phyloP scores from a whole-genome alignment of 2,329 filamentous ascomycete genomes.

The Fonsecaea multimorphosa region DNA sequence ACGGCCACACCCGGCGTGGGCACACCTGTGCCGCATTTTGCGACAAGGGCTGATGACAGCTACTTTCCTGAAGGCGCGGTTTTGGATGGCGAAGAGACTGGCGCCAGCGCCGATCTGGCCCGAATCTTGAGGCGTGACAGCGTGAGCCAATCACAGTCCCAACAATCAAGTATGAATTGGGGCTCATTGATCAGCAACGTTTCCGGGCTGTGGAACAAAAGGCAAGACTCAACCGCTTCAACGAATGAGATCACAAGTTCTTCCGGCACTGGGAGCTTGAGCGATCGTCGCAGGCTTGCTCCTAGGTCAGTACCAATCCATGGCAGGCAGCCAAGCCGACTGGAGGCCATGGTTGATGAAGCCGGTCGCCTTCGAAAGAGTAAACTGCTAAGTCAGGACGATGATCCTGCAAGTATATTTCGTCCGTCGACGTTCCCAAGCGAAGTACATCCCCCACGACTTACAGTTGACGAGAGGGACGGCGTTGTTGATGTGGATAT shows the following conservation, averaged over 20 bases:
- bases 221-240: slow-evolving; percentile 52
- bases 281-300: slow-evolving; percentile 26
- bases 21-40: slow-evolving; percentile 61
- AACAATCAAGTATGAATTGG: slow-evolving; percentile 60
- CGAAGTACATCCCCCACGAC: slow-evolving; percentile 32
- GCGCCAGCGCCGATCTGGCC: slow-evolving; percentile 62
- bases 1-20: slow-evolving; percentile 58
- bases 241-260: slow-evolving; percentile 48
- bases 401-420: background rate
- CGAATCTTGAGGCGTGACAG: slow-evolving; percentile 61
- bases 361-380: slow-evolving; percentile 22
- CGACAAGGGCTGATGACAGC: slow-evolving; percentile 37
- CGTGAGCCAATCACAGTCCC: slow-evolving; percentile 54
- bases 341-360: slow-evolving; percentile 53
- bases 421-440: slow-evolving; percentile 15
- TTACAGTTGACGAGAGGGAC: slow-evolving; percentile 52
- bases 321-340: slow-evolving; percentile 19
- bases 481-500: slow-evolving; percentile 67
- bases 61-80: slow-evolving; percentile 37
- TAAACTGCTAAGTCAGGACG: background rate
- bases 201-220: slow-evolving; percentile 58
- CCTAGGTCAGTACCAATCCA: slow-evolving; percentile 29
- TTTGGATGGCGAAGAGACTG: slow-evolving; percentile 47
- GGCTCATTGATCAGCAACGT: slow-evolving; percentile 59
- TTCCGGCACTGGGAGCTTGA: slow-evolving; percentile 26